Evolutionary conservation across 352 stramenopile genomes (phyloP).

Genomic region (Phytophthora boehmeriae): DNA sequence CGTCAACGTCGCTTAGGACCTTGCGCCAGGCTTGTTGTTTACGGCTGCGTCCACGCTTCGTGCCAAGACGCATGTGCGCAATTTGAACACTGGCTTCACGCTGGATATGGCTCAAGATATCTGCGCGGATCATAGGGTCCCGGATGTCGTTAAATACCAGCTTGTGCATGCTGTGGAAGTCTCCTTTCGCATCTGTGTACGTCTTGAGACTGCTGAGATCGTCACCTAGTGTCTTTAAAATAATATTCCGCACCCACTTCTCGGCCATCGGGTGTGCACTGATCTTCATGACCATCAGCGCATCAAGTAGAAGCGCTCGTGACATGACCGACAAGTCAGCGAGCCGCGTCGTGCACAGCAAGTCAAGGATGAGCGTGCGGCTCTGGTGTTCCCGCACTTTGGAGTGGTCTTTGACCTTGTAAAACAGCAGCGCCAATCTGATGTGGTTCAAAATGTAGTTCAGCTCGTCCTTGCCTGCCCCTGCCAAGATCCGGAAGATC

Average conservation of each 20-base stretch:
- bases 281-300: conserved; percentile 98
- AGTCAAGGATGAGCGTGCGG: conserved; percentile 94
- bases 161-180: conserved; percentile 98
- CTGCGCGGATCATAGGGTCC: conserved; percentile 79
- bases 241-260: conserved; percentile 97
- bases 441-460: conserved; percentile 97
- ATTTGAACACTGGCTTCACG: conserved; percentile 94
- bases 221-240: conserved; percentile 95
- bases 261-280: conserved; percentile 93
- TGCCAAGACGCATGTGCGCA: conserved; percentile 93
- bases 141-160: conserved; percentile 97
- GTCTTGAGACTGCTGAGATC: conserved; percentile 97
- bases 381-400: conserved; percentile 76
- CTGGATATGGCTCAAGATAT: conserved; percentile 97
- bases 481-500: conserved; percentile 96
- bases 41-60: conserved; percentile 76
- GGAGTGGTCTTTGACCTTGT: conserved; percentile 97
- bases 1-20: conserved; percentile 98
- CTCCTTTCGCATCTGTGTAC: conserved; percentile 95
- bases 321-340: conserved; percentile 93
- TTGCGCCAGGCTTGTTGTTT: conserved; percentile 96
- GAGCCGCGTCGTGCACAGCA: conserved; percentile 94
- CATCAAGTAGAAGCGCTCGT: conserved; percentile 93
- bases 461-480: conserved; percentile 94
- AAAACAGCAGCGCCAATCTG: conserved; percentile 96